Base-by-base conservation (phyloP, 208 protist genomes). In the Acanthamoeba triangularis region DNA sequence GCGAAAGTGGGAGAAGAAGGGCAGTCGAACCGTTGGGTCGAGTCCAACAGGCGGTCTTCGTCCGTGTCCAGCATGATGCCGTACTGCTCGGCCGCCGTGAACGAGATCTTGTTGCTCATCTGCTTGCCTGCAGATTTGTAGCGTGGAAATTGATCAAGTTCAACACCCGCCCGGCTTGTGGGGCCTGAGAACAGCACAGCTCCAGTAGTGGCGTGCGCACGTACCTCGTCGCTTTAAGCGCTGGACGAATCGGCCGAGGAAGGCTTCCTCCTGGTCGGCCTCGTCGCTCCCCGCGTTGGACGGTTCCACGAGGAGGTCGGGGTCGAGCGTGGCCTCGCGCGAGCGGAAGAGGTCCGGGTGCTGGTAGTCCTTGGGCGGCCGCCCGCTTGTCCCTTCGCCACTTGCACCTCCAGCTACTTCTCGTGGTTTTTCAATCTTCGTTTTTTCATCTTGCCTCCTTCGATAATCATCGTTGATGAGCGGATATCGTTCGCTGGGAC, bases 71-170 rank as follows among this genome's bases (percentile, higher is more conserved):
- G 52, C 54, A 91, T 61, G 85, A 91, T 91, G 56, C 85, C 85
- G 30, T 91, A 91, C 85, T 91, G 85, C 35, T 65, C 85, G 23
- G 85, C 85, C 2, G 85, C 85, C 5, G 59, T 44, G 85, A 52
- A 65, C 18, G 85, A 91, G 3, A 91, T 91, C 52, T 91, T 91
- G 18, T 65, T n/a, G 85, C 85, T 91, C 59, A 65, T 72, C n/a
- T 91, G 85, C 56, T 91, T 91, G 52, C 85, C 85, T 91, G 80
- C 54, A n/a, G n/a, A n/a, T n/a, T n/a, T n/a, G n/a, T n/a, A n/a
- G n/a, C n/a, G n/a, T n/a, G n/a, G n/a, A n/a, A n/a, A n/a, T n/a
- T n/a, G n/a, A n/a, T n/a, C n/a, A n/a, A n/a, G n/a, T n/a, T n/a
- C n/a, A n/a, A n/a, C n/a, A n/a, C n/a, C n/a, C n/a, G n/a, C n/a